A percentile compares a stretch with the other conserved stretches of the same genome.
These are phyloP conservation scores for Metschnikowia orientalis DNA, from an alignment of 805 yeast species.

Conservation along the genomic window DNA sequence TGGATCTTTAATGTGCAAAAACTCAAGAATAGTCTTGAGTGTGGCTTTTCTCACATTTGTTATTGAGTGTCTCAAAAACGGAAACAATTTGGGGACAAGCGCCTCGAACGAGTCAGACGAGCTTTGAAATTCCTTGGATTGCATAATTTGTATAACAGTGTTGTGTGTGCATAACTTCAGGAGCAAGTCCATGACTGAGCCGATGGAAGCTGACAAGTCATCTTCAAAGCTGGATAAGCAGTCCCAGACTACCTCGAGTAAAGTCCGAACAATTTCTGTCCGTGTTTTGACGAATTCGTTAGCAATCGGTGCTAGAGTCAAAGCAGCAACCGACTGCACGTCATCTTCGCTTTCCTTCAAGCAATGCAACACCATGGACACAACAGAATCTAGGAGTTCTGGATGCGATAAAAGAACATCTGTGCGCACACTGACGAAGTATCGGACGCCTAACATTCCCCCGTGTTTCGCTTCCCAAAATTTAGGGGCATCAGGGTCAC, in stretches of 20 bases:
- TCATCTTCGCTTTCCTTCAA: conserved; percentile 79
- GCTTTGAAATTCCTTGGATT: conserved; percentile 50
- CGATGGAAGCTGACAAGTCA: conserved; percentile 91
- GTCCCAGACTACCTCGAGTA: conserved; percentile 79
- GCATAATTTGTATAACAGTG: conserved; percentile 70
- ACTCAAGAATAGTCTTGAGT: conserved; percentile 71
- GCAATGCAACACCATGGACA: conserved; percentile 84
- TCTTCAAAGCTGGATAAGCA: conserved; percentile 81
- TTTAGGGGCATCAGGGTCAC: conserved; percentile 39
- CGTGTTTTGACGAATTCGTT: conserved; percentile 73
- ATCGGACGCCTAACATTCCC: conserved; percentile 89
- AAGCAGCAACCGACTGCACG: conserved; percentile 95
- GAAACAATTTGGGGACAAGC: conserved; percentile 86
- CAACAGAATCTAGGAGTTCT: conserved; percentile 62
- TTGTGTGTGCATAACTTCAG: conserved; percentile 82
- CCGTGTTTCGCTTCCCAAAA: conserved; percentile 99
- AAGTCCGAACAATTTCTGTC: conserved; percentile 43
- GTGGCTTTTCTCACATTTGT: conserved; percentile 88
- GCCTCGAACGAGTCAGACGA: conserved; percentile 58
- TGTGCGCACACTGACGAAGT: conserved; percentile 84
- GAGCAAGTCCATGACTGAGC: conserved; percentile 90
- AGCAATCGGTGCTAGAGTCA: conserved; percentile 86
- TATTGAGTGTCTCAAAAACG: conserved; percentile 91
- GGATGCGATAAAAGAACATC: conserved; percentile 63
- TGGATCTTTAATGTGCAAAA: conserved; percentile 55